phyloP scores from a whole-genome alignment of 352 stramenopile genomes.

The Lagenidium giganteum region DNA sequence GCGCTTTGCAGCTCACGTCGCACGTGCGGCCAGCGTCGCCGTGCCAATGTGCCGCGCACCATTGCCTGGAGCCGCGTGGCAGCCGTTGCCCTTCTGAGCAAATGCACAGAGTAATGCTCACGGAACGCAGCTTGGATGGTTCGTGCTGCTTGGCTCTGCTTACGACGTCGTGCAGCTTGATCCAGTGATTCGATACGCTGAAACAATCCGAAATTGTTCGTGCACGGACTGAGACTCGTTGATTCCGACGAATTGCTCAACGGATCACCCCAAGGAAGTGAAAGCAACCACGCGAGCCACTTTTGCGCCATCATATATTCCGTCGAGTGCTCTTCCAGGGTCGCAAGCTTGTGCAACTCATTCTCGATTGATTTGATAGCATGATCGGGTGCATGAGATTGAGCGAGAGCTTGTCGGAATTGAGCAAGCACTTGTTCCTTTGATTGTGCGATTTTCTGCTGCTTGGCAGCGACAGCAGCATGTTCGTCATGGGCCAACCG shows the following conservation, averaged over 20 bases:
- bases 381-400: slow-evolving; percentile 15
- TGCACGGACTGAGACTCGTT: slow-evolving; percentile 16
- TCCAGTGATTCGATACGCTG: slow-evolving; percentile 37
- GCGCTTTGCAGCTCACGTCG: too few species aligned
- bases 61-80: slow-evolving; percentile 28
- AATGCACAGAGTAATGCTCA: slow-evolving; percentile 23
- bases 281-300: slow-evolving; percentile 60
- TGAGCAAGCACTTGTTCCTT: slow-evolving; percentile 12
- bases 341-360: slow-evolving; percentile 45
- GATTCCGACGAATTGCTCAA: slow-evolving; percentile 11
- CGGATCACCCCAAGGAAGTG: slow-evolving; percentile 40
- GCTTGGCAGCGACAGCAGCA: not conserved
- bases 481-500: slow-evolving; percentile 6
- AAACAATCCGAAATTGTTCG: slow-evolving; percentile 25
- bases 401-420: slow-evolving; percentile 16
- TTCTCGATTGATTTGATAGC: slow-evolving; percentile 27
- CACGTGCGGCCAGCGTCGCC: slow-evolving; percentile 3
- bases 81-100: slow-evolving; percentile 21
- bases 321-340: slow-evolving; percentile 12
- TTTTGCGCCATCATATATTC: slow-evolving; percentile 31
- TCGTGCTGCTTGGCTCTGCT: slow-evolving; percentile 19
- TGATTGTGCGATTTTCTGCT: not conserved
- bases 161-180: not conserved
- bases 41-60: slow-evolving; percentile 1
- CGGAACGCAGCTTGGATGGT: slow-evolving; percentile 40